These are phyloP conservation scores for Saccharata proteae DNA, from an alignment of 2,329 filamentous ascomycete species.

Conservation along the genomic window DNA sequence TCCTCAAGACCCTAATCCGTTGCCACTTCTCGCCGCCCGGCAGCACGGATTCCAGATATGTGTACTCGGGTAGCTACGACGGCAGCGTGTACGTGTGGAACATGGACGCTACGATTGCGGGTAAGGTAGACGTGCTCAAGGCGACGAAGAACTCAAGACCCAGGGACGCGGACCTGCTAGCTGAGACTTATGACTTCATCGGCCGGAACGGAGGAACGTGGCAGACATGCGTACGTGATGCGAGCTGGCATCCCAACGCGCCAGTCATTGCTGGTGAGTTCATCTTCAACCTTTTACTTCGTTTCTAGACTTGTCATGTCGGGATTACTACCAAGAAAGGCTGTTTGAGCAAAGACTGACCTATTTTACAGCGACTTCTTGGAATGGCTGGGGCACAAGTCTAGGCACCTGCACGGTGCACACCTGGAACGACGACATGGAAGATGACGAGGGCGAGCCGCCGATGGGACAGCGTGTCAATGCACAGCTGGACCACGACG, in stretches of 20 bases:
- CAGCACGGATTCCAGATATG: slow-evolving; percentile 80
- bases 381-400: slow-evolving; percentile 65
- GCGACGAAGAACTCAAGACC: slow-evolving; percentile 55
- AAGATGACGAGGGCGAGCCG: slow-evolving; percentile 41
- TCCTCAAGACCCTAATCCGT: slow-evolving; percentile 80
- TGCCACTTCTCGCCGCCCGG: slow-evolving; percentile 88
- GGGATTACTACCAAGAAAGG: neutral
- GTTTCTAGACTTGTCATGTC: slow-evolving; percentile 3
- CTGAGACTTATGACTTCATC: slow-evolving; percentile 44
- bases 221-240: slow-evolving; percentile 75
- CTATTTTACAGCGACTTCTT: slow-evolving; percentile 54
- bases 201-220: slow-evolving; percentile 47
- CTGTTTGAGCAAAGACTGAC: slow-evolving; percentile 11
- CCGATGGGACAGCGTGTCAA: slow-evolving; percentile 23
- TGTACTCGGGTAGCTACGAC: slow-evolving; percentile 84
- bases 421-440: slow-evolving; percentile 56
- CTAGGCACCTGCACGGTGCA: slow-evolving; percentile 68
- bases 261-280: slow-evolving; percentile 61
- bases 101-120: slow-evolving; percentile 73
- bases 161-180: slow-evolving; percentile 38
- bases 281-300: neutral
- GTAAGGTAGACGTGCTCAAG: slow-evolving; percentile 62
- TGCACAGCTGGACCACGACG: slow-evolving; percentile 24
- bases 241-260: slow-evolving; percentile 78
- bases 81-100: slow-evolving; percentile 90